Evolutionary conservation across 805 yeast genomes (phyloP).

Genomic region (Metschnikowia lachancei): DNA sequence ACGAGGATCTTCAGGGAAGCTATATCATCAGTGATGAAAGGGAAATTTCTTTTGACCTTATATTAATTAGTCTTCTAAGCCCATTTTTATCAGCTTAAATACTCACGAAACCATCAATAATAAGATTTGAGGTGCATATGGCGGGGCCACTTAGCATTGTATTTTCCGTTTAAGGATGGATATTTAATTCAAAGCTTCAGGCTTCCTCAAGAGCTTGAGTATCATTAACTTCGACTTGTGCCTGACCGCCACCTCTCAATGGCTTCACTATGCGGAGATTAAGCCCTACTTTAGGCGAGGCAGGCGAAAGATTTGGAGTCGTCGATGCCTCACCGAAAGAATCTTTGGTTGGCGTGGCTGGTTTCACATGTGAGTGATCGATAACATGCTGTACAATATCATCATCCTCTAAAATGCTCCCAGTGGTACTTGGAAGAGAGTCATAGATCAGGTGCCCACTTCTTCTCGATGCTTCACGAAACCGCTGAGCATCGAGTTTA

Average conservation of each 20-base stretch:
- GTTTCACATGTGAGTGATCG: neutral
- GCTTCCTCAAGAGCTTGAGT: neutral
- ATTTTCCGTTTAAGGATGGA: too few relatives aligned
- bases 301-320: constrained; percentile 14
- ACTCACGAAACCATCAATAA: neutral
- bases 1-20: too few relatives aligned
- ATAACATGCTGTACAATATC: constrained; percentile 1
- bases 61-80: too few relatives aligned
- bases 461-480: constrained; percentile 14
- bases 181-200: neutral
- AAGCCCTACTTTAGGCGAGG: constrained; percentile 45
- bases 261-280: constrained; percentile 64
- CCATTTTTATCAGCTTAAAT: neutral
- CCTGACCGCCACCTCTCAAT: constrained; percentile 47
- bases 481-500: constrained; percentile 18
- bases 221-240: neutral
- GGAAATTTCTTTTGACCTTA: too few relatives aligned
- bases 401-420: constrained; percentile 7
- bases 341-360: constrained; percentile 1
- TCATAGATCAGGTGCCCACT: constrained; percentile 9
- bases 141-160: too few relatives aligned
- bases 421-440: constrained; percentile 7
- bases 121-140: too few relatives aligned
- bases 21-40: too few relatives aligned
- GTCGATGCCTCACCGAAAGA: neutral